phyloP scores from a whole-genome alignment of 2,329 filamentous ascomycete genomes.

The Venturia aucupariae region DNA sequence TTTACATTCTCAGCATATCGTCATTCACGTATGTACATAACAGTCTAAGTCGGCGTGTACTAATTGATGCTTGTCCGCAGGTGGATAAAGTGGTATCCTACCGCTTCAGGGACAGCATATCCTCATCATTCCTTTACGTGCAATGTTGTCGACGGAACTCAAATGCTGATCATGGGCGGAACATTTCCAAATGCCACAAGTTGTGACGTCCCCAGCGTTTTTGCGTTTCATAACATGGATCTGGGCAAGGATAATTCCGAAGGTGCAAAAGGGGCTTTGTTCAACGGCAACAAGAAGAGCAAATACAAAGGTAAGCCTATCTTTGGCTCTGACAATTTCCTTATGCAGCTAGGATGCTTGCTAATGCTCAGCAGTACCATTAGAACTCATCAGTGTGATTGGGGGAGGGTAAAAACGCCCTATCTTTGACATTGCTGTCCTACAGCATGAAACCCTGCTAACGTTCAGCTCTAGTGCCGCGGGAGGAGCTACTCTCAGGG shows the following conservation, averaged over 20 bases:
- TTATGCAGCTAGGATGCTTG: slow-evolving; percentile 15
- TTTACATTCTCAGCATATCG: background rate
- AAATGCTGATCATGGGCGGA: slow-evolving; percentile 57
- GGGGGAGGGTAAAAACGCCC: background rate
- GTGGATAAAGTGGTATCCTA: background rate
- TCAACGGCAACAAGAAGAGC: slow-evolving; percentile 38
- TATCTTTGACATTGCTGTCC: background rate
- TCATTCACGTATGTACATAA: background rate
- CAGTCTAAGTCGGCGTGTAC: no score
- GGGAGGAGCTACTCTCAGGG: background rate
- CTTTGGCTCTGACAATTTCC: slow-evolving; percentile 38
- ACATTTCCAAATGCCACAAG: slow-evolving; percentile 40
- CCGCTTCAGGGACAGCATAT: slow-evolving; percentile 32
- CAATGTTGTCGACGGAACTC: slow-evolving; percentile 45
- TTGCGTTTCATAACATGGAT: slow-evolving; percentile 49
- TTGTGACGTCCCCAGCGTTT: slow-evolving; percentile 46
- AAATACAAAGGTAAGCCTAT: slow-evolving; percentile 44
- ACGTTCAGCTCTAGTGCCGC: background rate
- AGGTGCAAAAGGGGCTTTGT: slow-evolving; percentile 43
- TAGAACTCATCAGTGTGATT: background rate
- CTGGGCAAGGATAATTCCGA: slow-evolving; percentile 38
- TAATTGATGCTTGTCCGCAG: background rate
- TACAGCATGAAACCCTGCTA: background rate
- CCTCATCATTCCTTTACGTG: slow-evolving; percentile 50
- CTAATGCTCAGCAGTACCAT: background rate